Conservation (phyloP, 805 yeast genomes). For the Ogataea paraovalis region DNA sequence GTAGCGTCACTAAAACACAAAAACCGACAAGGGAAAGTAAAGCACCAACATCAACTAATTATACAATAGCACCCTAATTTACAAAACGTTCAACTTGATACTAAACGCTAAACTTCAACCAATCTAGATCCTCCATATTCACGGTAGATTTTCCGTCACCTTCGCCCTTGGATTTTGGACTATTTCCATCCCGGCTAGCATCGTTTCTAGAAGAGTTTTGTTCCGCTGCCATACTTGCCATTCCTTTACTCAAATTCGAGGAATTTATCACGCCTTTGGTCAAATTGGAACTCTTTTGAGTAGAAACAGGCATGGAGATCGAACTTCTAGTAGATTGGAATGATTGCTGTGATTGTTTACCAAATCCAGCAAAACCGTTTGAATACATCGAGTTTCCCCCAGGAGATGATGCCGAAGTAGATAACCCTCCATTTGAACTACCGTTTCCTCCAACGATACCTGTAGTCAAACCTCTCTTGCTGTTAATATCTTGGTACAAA, state of each 20-base stretch:
- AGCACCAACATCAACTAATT: not conserved
- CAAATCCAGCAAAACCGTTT: not conserved
- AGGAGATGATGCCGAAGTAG: slow-evolving; percentile 1
- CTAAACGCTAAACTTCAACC: slow-evolving; percentile 34
- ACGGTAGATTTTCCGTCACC: slow-evolving; percentile 2
- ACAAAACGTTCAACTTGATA: not conserved
- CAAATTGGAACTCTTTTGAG: slow-evolving; percentile 8
- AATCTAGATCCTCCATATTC: slow-evolving; percentile 29
- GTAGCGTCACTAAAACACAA: not conserved
- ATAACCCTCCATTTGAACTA: not conserved
- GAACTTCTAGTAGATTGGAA: slow-evolving; percentile 2
- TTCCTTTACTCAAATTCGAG: slow-evolving; percentile 16
- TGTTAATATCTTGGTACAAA: slow-evolving; percentile 25
- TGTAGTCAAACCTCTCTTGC: slow-evolving; percentile 23
- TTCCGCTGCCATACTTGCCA: slow-evolving; percentile 9
- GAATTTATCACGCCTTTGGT: slow-evolving; percentile 12
- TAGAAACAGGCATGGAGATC: not conserved
- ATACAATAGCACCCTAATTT: not conserved
- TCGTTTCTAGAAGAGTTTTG: not conserved
- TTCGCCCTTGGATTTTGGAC: not conserved
- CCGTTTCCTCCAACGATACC: not conserved
- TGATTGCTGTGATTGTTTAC: not conserved
- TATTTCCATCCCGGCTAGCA: not conserved
- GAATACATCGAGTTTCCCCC: not conserved
- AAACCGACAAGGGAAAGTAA: not conserved